phyloP scores from a whole-genome alignment of 2,329 filamentous ascomycete species.

The Pochonia chlamydosporia region DNA sequence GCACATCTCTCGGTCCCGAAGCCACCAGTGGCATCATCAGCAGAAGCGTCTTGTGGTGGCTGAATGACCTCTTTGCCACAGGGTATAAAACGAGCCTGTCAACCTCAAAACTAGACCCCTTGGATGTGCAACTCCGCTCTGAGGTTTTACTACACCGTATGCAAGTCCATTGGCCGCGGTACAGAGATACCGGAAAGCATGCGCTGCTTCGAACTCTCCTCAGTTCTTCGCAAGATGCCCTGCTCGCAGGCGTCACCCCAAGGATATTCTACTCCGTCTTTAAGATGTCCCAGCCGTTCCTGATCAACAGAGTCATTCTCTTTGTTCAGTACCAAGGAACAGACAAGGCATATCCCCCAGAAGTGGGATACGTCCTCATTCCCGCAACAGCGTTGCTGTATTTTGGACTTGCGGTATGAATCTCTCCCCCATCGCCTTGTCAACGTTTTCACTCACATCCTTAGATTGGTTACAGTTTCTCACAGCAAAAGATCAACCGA shows the following conservation, averaged over 20 bases:
- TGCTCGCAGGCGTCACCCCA: not conserved
- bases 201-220: not conserved
- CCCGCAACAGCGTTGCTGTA: conserved; percentile 13
- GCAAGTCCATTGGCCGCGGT: not conserved
- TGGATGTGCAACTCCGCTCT: not conserved
- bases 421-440: not conserved
- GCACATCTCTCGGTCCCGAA: conserved; percentile 20
- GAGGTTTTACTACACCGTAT: not conserved
- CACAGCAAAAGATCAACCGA: conserved; percentile 21
- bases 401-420: conserved; percentile 11
- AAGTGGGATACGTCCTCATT: conserved; percentile 13
- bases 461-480: conserved; percentile 14
- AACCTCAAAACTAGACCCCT: not conserved
- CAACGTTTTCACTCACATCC: not conserved
- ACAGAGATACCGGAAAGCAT: not conserved
- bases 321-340: not conserved
- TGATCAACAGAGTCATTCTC: conserved; percentile 10
- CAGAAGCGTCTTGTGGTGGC: conserved; percentile 16
- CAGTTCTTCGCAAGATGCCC: not conserved
- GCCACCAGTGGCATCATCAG: conserved; percentile 18
- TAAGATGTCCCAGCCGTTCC: conserved; percentile 17
- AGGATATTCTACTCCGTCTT: conserved; percentile 15
- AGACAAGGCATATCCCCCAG: not conserved
- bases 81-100: conserved; percentile 1
- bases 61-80: conserved; percentile 10